Conservation (phyloP, 2,329 filamentous ascomycete genomes). For the Cladosporium velox region DNA sequence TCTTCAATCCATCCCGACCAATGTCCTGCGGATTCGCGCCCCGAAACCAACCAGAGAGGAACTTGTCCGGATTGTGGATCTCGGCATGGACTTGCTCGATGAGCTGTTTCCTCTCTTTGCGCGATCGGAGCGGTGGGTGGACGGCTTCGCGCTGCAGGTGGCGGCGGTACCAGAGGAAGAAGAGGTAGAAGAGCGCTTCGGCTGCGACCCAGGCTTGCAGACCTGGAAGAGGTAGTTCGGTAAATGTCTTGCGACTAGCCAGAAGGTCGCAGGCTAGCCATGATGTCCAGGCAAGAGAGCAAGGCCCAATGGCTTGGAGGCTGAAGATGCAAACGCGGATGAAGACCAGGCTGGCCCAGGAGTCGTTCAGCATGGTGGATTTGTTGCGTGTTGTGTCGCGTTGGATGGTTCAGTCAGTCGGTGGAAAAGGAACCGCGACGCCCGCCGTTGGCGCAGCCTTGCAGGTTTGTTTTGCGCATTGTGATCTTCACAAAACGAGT, state of each 20-base stretch:
- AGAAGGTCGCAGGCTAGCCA: slow-evolving; percentile 21
- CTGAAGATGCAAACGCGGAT: slow-evolving; percentile 28
- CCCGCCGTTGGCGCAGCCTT: neutral
- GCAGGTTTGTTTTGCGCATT: neutral
- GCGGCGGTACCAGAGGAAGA: slow-evolving; percentile 56
- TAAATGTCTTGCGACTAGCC: neutral
- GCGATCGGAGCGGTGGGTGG: slow-evolving; percentile 51
- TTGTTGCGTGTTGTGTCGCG: neutral
- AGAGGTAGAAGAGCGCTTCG: slow-evolving; percentile 59
- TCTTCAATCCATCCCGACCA: slow-evolving; percentile 65
- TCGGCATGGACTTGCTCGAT: slow-evolving; percentile 60
- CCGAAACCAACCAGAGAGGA: slow-evolving; percentile 67
- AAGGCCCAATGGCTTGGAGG: slow-evolving; percentile 27
- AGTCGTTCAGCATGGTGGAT: slow-evolving; percentile 29
- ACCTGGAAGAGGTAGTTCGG: slow-evolving; percentile 20
- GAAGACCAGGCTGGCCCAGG: slow-evolving; percentile 24
- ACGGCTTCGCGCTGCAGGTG: slow-evolving; percentile 54
- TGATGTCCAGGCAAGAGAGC: slow-evolving; percentile 29
- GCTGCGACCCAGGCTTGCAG: slow-evolving; percentile 50
- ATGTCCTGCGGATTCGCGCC: slow-evolving; percentile 60
- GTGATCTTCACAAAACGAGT: neutral
- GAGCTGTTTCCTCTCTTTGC: slow-evolving; percentile 54
- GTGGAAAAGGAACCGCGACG: neutral
- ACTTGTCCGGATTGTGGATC: slow-evolving; percentile 57
- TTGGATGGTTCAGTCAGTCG: neutral